Evolutionary conservation across 257 asterid genomes (phyloP).

Genomic region (Solanum gandarillasii): DNA sequence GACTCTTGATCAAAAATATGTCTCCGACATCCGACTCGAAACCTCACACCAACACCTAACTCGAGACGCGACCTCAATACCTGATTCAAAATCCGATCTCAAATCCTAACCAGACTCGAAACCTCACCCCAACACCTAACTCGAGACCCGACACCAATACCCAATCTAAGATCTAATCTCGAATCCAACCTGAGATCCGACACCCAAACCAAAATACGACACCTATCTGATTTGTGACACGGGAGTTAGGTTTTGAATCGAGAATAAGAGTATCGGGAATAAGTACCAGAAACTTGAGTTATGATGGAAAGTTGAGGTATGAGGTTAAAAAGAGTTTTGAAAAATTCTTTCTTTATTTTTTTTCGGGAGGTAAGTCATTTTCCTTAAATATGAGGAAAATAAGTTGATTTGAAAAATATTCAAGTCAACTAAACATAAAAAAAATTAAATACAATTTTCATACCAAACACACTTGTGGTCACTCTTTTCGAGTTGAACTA

Average conservation of each 20-base stretch:
- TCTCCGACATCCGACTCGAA: not conserved
- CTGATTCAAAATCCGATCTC: no score
- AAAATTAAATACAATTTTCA: no score
- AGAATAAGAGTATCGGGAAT: no score
- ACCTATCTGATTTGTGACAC: not conserved
- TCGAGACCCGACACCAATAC: no score
- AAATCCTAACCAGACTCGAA: no score
- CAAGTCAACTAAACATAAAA: not conserved
- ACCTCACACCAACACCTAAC: no score
- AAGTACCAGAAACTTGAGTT: not conserved
- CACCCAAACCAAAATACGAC: not conserved
- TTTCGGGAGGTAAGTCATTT: not conserved
- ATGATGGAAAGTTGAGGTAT: not conserved
- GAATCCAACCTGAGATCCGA: not conserved
- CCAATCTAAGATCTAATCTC: no score
- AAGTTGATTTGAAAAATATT: not conserved
- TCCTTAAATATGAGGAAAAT: not conserved
- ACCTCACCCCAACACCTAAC: no score
- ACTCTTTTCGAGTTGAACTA: not conserved
- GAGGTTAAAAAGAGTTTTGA: no score
- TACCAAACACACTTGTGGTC: not conserved
- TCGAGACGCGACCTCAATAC: no score
- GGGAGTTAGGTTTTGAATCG: no score
- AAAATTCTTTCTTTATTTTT: no score
- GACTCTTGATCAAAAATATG: not conserved